Conservation (phyloP, 345 rosid genomes). For the Lenwebbia sp. region DNA sequence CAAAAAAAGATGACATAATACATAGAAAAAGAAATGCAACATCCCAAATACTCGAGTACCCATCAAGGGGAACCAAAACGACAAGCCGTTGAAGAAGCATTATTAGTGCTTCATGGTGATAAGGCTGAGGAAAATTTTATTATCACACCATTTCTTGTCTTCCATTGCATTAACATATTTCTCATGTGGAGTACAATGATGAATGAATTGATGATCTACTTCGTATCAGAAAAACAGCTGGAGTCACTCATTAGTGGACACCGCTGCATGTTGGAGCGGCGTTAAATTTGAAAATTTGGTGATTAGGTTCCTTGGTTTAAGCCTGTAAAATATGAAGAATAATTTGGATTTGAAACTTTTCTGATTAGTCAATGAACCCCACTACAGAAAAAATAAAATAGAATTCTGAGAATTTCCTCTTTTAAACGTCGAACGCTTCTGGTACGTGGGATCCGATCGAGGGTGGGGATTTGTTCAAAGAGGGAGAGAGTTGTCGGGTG, state of each 20-base stretch:
- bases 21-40: neutral
- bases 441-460: neutral
- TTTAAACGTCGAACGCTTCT: neutral
- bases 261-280: neutral
- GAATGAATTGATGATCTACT: neutral
- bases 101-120: neutral
- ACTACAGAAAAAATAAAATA: neutral
- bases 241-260: neutral
- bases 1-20: neutral
- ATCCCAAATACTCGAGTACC: neutral
- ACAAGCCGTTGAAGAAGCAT: neutral
- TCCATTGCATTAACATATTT: neutral
- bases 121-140: neutral
- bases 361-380: neutral
- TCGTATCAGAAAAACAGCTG: neutral
- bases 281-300: neutral
- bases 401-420: neutral
- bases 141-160: neutral
- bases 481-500: neutral
- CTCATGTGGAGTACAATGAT: neutral
- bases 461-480: neutral
- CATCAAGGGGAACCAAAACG: neutral
- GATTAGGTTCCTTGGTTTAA: neutral
- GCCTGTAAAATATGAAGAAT: neutral
- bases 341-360: neutral